Evolutionary conservation across 1,284 basidiomycete species (phyloP), one percentile per base, ranked within the genome.

Genomic region (Mycosarcoma maydis): DNA sequence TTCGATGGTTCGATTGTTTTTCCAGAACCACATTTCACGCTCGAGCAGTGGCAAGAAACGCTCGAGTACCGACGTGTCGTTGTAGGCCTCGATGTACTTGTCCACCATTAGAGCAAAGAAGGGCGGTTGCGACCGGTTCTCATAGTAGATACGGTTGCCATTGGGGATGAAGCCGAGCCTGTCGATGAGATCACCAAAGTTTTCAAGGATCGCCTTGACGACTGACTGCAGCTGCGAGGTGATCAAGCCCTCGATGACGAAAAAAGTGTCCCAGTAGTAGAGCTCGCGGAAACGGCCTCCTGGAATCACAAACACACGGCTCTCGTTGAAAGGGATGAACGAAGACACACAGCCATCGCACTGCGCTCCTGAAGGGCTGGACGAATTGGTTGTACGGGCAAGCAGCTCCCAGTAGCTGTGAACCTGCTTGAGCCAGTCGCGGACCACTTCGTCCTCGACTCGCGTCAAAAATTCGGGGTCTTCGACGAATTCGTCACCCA

Each of bases 101-200:
- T 85, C 84, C n/a, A 90, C 83, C 89, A 91, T 90, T 85, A 89
- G 54, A 3, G 65, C 66, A 43, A 77, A 72, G 30, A 94, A 79
- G 4, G 93, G 92, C 9, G 93, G 92, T 81, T 96, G 93, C 23
- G 92, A 94, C 46, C 93, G 88, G 78, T 94, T 87, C 65, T 95
- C 83, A 83, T 95, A 79, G 72, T 92, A 91, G 44, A 89, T 89
- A 4, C 91, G 86, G 14, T 92, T 92, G 13, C 94, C 94, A 77
- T 96, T 97, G 2, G 93, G 93, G 68, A 97, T 89, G 83, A 95
- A 97, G 0, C 93, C 93, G 53, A 96, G 84, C 78, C 94, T 88
- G 76, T 96, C 92, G 92, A 95, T 93, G 77, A 96, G 94, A 84
- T 95, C 94, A 17, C 60, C 66, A 57, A 77, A 76, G 47, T 78